phyloP scores from a whole-genome alignment of 768 basidiomycete genomes.

The Trametes cubensis region DNA sequence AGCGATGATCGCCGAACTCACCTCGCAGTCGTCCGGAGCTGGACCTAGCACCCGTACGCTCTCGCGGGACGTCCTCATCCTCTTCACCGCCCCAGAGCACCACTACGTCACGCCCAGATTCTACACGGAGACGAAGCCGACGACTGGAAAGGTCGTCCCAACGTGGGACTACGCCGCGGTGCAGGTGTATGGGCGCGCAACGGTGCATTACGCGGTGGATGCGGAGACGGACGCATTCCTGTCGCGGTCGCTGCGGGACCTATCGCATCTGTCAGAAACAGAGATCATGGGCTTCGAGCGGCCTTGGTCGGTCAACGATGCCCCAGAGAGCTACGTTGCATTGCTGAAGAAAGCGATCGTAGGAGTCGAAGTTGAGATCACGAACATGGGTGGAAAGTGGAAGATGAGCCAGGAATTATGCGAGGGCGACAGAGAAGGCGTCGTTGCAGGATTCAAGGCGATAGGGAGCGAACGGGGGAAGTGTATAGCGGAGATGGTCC shows the following conservation, averaged over 20 bases:
- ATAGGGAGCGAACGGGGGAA: constrained; percentile 25
- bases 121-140: constrained; percentile 34
- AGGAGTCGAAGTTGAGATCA: constrained; percentile 32
- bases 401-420: constrained; percentile 34
- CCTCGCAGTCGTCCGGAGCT: not conserved
- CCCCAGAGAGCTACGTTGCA: constrained; percentile 27
- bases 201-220: constrained; percentile 20
- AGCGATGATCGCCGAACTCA: constrained; percentile 26
- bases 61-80: constrained; percentile 25
- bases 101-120: constrained; percentile 35
- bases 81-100: constrained; percentile 31
- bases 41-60: not conserved
- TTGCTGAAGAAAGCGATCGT: constrained; percentile 34
- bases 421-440: constrained; percentile 29
- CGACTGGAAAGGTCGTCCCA: constrained; percentile 33
- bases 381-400: constrained; percentile 28
- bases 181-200: constrained; percentile 31
- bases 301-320: constrained; percentile 30
- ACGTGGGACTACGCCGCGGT: constrained; percentile 36
- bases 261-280: constrained; percentile 23
- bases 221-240: constrained; percentile 26
- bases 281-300: constrained; percentile 21
- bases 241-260: constrained; percentile 13
- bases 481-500: constrained; percentile 25
- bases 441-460: constrained; percentile 26